These are phyloP conservation scores for Zelopaecilomyces penicillatus DNA, from an alignment of 2,329 filamentous ascomycete species.

Conservation along the genomic window DNA sequence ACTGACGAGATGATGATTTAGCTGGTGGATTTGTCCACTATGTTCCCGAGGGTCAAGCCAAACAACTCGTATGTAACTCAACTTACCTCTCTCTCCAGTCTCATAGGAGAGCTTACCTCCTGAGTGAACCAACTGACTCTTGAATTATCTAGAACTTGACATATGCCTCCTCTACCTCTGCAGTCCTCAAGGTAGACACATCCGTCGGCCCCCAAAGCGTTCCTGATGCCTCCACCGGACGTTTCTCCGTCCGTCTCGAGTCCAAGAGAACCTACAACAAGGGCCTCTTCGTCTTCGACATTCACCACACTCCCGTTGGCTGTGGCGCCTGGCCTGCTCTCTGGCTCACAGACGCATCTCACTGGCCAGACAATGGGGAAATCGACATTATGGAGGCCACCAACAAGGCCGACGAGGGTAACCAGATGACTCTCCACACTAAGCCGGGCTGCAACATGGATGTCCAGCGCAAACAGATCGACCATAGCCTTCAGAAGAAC, in stretches of 20 bases:
- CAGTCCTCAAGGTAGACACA: slow-evolving; percentile 54
- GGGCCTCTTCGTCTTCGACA: slow-evolving; percentile 62
- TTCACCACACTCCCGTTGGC: slow-evolving; percentile 54
- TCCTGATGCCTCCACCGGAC: slow-evolving; percentile 48
- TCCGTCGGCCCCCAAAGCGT: slow-evolving; percentile 37
- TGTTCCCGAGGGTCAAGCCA: slow-evolving; percentile 34
- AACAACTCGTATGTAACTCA: slow-evolving; percentile 28
- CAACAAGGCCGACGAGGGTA: slow-evolving; percentile 46
- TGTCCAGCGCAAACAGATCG: slow-evolving; percentile 46
- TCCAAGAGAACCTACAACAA: slow-evolving; percentile 51
- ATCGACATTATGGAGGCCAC: slow-evolving; percentile 55
- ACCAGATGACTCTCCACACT: slow-evolving; percentile 54
- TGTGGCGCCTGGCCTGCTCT: slow-evolving; percentile 59
- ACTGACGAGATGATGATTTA: slow-evolving; percentile 6
- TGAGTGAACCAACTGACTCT: neutral
- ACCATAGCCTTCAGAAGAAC: slow-evolving; percentile 30
- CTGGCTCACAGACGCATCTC: slow-evolving; percentile 52
- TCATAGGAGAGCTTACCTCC: neutral
- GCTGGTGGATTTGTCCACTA: slow-evolving; percentile 47
- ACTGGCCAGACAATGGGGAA: slow-evolving; percentile 58
- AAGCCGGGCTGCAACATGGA: slow-evolving; percentile 41
- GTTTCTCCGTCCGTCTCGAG: slow-evolving; percentile 54
- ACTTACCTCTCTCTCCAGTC: neutral
- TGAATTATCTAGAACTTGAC: slow-evolving; percentile 48
- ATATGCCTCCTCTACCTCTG: slow-evolving; percentile 43